Conservation (phyloP, 2,329 filamentous ascomycete genomes). For the Sporothrix curviconia region DNA sequence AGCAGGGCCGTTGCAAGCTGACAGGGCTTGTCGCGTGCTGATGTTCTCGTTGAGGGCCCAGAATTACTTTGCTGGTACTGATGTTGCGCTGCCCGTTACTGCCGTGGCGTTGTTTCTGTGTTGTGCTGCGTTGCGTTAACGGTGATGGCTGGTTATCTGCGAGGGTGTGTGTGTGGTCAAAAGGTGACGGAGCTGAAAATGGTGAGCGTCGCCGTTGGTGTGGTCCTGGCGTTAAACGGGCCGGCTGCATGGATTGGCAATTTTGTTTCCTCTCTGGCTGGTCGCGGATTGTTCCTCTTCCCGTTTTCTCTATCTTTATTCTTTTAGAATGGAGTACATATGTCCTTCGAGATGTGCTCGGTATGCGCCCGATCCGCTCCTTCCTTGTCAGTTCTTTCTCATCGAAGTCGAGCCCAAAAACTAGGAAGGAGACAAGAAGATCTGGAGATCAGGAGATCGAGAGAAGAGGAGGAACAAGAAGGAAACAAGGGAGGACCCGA, state of each 20-base stretch:
- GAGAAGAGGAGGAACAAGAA: not conserved
- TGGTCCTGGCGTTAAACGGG: conserved; percentile 5
- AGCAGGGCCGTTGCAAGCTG: too few species aligned
- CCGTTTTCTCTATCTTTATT: not conserved
- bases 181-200: conserved; percentile 1
- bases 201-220: not conserved
- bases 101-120: not conserved
- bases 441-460: not conserved
- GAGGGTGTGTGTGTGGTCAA: not conserved
- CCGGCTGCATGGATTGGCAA: conserved; percentile 5
- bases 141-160: not conserved
- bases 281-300: too few species aligned
- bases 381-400: not conserved
- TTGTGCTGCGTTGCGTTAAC: not conserved
- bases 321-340: not conserved
- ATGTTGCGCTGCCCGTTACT: not conserved
- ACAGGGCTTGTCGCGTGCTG: too few species aligned
- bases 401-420: not conserved
- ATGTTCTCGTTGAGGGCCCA: too few species aligned
- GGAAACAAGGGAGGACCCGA: too few species aligned
- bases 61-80: not conserved
- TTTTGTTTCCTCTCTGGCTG: too few species aligned
- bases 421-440: not conserved
- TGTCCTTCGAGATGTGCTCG: too few species aligned
- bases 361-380: too few species aligned